Percentiles rank a stretch among this genome's conserved stretches.
These are phyloP conservation scores for Salix viminalis DNA, from an alignment of 345 rosid species.

Conservation along the genomic window DNA sequence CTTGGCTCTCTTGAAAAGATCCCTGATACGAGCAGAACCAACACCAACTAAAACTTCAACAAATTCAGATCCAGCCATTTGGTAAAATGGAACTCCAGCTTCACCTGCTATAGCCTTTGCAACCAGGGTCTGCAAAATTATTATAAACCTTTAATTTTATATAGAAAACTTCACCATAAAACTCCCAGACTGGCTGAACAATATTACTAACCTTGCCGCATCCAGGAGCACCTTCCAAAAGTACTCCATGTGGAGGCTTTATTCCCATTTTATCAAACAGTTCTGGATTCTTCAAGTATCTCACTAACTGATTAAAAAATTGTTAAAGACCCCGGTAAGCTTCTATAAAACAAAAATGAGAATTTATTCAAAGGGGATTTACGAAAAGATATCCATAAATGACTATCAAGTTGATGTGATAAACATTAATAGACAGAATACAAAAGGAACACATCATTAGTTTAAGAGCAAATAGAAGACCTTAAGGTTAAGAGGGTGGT, in stretches of 20 bases:
- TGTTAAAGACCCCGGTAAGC: constrained; percentile 1
- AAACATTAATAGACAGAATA: not conserved
- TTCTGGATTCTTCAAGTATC: constrained; percentile 90
- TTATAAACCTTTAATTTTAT: constrained; percentile 1
- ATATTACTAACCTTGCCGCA: constrained; percentile 78
- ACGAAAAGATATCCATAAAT: not conserved
- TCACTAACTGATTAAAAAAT: constrained; percentile 61
- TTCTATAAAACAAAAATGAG: not conserved
- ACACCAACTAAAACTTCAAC: constrained; percentile 97
- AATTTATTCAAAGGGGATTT: not conserved
- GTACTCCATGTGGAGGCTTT: constrained; percentile 98
- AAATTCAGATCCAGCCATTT: constrained; percentile 97
- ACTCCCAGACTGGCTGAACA: constrained; percentile 1
- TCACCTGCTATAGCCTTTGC: constrained; percentile 98
- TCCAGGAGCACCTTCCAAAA: constrained; percentile 93
- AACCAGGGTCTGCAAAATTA: constrained; percentile 65
- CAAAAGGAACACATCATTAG: not conserved
- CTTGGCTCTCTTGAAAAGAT: constrained; percentile 94
- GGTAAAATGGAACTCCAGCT: constrained; percentile 96
- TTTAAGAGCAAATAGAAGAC: not conserved
- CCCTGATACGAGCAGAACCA: constrained; percentile 96
- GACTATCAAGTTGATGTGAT: not conserved
- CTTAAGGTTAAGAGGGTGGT: not conserved
- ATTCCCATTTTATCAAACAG: constrained; percentile 90
- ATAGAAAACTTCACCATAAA: constrained; percentile 12